phyloP scores from a whole-genome alignment of 345 rosid species.

The Nasturtium officinale region DNA sequence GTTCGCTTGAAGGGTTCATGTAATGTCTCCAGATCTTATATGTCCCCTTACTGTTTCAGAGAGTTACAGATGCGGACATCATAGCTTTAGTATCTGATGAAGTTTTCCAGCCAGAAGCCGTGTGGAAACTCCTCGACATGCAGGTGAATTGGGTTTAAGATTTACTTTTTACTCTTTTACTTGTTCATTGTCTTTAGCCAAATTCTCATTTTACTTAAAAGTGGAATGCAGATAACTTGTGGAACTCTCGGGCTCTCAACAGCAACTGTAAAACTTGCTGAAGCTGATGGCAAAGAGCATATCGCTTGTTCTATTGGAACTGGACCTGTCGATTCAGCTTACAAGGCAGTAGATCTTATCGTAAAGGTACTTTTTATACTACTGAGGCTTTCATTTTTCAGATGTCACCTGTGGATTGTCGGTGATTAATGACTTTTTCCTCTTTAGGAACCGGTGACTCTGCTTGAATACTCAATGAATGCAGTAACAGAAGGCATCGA shows the following conservation, averaged over 20 bases:
- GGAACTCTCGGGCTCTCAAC: constrained; percentile 94
- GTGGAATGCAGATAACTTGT: constrained; percentile 70
- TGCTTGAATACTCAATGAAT: constrained; percentile 84
- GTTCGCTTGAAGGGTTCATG: constrained; percentile 15
- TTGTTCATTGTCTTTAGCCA: neutral
- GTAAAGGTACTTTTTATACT: constrained; percentile 59
- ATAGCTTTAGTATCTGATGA: constrained; percentile 94
- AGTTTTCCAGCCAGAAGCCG: constrained; percentile 81
- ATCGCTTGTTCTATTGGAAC: constrained; percentile 83
- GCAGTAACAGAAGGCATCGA: constrained; percentile 96
- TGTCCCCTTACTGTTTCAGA: constrained; percentile 49
- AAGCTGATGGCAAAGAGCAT: constrained; percentile 67
- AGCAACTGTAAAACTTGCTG: constrained; percentile 83
- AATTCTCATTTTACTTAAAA: constrained; percentile 9
- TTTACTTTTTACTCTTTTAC: neutral
- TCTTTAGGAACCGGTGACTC: constrained; percentile 64
- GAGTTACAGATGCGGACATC: constrained; percentile 88
- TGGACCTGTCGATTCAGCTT: constrained; percentile 98
- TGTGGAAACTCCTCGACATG: constrained; percentile 84
- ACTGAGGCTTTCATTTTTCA: neutral
- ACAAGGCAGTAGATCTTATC: constrained; percentile 88
- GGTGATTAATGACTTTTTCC: neutral
- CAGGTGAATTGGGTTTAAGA: constrained; percentile 56
- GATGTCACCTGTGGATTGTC: constrained; percentile 1
- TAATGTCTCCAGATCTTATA: constrained; percentile 29